Percentiles rank a stretch among this genome's conserved stretches.
Evolutionary conservation across 768 basidiomycete species (phyloP).

Genomic region (Galerina sulciceps): DNA sequence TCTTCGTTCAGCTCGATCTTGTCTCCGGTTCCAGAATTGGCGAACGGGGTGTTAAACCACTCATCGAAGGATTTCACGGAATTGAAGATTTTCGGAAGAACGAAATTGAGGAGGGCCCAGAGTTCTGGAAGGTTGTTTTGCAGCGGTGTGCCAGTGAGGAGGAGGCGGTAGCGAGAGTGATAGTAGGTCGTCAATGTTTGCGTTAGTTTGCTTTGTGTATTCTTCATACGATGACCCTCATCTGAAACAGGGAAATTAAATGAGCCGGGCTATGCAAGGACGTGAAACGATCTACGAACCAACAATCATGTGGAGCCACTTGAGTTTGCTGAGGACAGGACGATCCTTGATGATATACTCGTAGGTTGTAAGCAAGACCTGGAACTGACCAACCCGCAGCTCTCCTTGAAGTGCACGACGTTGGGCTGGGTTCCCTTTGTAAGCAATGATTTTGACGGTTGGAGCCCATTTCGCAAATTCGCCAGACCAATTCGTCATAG

Average conservation of each 20-base stretch:
- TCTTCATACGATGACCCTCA: constrained; percentile 99
- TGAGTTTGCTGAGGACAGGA: constrained; percentile 85
- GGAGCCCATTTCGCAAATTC: constrained; percentile 99
- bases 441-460: constrained; percentile 73
- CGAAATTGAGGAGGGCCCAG: constrained; percentile 96
- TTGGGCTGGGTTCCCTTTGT: constrained; percentile 90
- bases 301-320: constrained; percentile 98
- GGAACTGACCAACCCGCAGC: constrained; percentile 81
- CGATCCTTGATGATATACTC: constrained; percentile 98
- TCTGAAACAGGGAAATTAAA: constrained; percentile 44
- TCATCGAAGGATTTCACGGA: constrained; percentile 99
- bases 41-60: constrained; percentile 99
- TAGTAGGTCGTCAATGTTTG: constrained; percentile 93
- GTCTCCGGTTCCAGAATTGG: constrained; percentile 96
- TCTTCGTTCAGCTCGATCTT: constrained; percentile 99
- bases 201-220: constrained; percentile 85
- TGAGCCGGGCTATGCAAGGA: background rate
- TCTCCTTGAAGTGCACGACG: constrained; percentile 80
- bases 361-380: constrained; percentile 92
- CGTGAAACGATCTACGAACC: constrained; percentile 46
- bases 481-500: constrained; percentile 96
- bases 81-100: constrained; percentile 94
- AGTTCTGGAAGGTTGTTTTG: constrained; percentile 97
- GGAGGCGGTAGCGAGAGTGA: constrained; percentile 90
- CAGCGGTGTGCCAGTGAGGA: constrained; percentile 93